A percentile compares a stretch with the other conserved stretches of the same genome.
Evolutionary conservation across 164 flowering plant genomes (phyloP).

Genomic region (Macadamia integrifolia): DNA sequence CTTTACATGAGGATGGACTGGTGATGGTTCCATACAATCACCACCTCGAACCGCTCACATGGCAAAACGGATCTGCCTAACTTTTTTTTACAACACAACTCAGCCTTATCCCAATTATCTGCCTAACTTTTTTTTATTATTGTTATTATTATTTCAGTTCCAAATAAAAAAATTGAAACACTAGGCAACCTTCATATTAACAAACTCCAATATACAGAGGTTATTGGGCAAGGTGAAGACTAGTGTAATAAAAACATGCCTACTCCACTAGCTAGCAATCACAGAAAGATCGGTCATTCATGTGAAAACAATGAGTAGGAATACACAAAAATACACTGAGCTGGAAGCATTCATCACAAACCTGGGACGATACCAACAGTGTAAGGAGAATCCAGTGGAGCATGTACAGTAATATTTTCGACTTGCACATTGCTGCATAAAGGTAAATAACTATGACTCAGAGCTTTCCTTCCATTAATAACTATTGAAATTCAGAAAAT

Average conservation of each 20-base stretch:
- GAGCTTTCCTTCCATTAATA: too few species aligned
- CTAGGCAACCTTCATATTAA: too few species aligned
- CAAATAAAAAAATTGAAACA: too few species aligned
- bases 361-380: slow-evolving; percentile 75
- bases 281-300: neutral
- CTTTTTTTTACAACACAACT: too few species aligned
- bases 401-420: slow-evolving; percentile 38
- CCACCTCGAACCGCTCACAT: neutral
- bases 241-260: neutral
- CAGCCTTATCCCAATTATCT: too few species aligned
- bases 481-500: neutral
- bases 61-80: too few species aligned
- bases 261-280: neutral
- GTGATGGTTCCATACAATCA: neutral
- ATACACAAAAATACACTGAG: too few species aligned
- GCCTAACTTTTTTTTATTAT: too few species aligned
- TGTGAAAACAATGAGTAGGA: too few species aligned
- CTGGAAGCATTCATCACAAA: slow-evolving; percentile 14
- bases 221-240: too few species aligned
- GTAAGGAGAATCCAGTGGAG: slow-evolving; percentile 56
- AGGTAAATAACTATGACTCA: neutral
- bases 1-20: neutral
- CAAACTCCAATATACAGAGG: too few species aligned
- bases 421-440: slow-evolving; percentile 58
- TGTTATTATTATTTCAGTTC: too few species aligned